A percentile compares a stretch with the other conserved stretches of the same genome.
These are phyloP conservation scores for Pyricularia grisea DNA, from an alignment of 2,329 filamentous ascomycete genomes.

Conservation along the genomic window DNA sequence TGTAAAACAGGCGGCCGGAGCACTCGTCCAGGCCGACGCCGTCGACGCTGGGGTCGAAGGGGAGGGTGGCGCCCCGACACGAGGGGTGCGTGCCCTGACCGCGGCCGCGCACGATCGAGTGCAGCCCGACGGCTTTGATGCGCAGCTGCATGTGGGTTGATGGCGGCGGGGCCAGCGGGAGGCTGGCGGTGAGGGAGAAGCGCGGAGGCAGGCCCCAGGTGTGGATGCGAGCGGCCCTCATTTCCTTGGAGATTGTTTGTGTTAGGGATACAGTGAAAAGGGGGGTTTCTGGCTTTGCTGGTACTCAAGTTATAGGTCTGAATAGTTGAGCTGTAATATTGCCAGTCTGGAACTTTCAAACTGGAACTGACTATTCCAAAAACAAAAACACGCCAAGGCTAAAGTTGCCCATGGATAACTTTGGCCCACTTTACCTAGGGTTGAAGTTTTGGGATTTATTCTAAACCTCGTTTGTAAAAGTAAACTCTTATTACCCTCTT, in stretches of 20 bases:
- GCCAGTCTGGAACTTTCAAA: too few species aligned
- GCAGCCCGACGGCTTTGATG: constrained; percentile 42
- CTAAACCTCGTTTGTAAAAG: too few species aligned
- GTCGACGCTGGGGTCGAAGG: constrained; percentile 42
- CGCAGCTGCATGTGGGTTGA: constrained; percentile 31
- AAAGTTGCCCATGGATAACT: too few species aligned
- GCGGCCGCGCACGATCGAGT: constrained; percentile 42
- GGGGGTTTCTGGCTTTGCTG: too few species aligned
- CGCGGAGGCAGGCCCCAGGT: constrained; percentile 8
- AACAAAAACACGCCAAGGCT: too few species aligned
- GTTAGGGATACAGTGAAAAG: too few species aligned
- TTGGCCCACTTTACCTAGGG: too few species aligned
- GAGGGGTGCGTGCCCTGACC: constrained; percentile 45
- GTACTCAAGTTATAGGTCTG: too few species aligned
- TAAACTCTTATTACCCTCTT: too few species aligned
- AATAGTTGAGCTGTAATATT: too few species aligned
- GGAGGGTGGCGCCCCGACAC: constrained; percentile 26
- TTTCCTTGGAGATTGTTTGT: neutral
- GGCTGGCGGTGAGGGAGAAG: constrained; percentile 5
- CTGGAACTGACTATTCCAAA: too few species aligned
- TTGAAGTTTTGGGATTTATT: too few species aligned
- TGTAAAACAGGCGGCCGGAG: constrained; percentile 40
- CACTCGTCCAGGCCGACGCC: constrained; percentile 36
- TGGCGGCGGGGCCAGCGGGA: constrained; percentile 6
- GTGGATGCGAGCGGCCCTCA: constrained; percentile 7